A percentile compares a stretch with the other conserved stretches of the same genome.
Conservation (phyloP, 2,329 filamentous ascomycete genomes). For the Alternaria incomplexa region DNA sequence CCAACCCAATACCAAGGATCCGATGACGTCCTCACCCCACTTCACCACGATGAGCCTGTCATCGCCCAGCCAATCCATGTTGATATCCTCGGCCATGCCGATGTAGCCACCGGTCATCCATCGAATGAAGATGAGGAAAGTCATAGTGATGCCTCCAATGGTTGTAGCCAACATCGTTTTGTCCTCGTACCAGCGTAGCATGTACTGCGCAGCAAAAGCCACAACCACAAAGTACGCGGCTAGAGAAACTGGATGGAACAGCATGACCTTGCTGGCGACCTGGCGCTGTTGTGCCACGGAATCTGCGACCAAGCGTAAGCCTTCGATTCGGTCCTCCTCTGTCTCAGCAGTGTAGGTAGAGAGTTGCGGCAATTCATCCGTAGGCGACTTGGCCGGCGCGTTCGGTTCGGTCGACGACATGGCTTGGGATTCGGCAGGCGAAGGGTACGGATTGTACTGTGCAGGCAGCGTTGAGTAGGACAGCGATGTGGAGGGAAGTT, state of each 20-base stretch:
- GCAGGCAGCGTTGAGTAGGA: conserved; percentile 53
- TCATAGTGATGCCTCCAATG: conserved; percentile 66
- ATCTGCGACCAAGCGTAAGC: conserved; percentile 77
- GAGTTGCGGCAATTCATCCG: conserved; percentile 60
- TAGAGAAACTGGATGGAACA: conserved; percentile 47
- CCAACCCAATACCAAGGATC: conserved; percentile 71
- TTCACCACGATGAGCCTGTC: conserved; percentile 65
- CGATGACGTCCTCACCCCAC: conserved; percentile 73
- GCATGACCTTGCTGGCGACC: conserved; percentile 65
- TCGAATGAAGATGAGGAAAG: conserved; percentile 66
- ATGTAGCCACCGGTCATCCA: conserved; percentile 68
- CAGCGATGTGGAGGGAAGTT: conserved; percentile 57
- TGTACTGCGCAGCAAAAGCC: conserved; percentile 48
- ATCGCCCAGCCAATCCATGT: conserved; percentile 67
- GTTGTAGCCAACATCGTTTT: conserved; percentile 64
- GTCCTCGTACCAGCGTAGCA: conserved; percentile 55
- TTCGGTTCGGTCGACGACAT: conserved; percentile 47
- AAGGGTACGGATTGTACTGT: conserved; percentile 40
- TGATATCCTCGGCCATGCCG: conserved; percentile 64
- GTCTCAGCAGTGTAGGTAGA: conserved; percentile 61
- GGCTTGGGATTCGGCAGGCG: conserved; percentile 41
- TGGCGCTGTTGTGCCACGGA: conserved; percentile 83
- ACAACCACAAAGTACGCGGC: conserved; percentile 48
- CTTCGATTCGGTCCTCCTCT: conserved; percentile 68
- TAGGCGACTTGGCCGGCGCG: conserved; percentile 25